Base-by-base conservation (phyloP, 23 red algal genomes). In the Porphyridium purpureum region DNA sequence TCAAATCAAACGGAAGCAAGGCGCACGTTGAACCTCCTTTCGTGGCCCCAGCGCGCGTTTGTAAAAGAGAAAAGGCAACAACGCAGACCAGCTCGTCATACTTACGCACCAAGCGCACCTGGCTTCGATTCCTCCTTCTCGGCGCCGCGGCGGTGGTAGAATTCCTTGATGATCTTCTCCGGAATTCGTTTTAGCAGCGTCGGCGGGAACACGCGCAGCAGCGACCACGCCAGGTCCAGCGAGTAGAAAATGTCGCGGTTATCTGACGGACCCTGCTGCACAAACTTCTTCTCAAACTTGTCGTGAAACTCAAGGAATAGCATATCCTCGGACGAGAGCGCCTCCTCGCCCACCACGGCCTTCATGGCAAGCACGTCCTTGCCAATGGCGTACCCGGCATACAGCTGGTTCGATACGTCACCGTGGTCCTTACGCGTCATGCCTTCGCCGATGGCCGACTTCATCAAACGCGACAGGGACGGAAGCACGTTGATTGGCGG, bases 361-460 rank as follows among this genome's bases (percentile, higher is more conserved):
- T 84, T 83, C 88, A 94, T 94, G n/a, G 88, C 75, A 9, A 94
- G 55, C 19, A 81, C 88, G 55, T 94, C 88, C 70, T 94, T 94
- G 68, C 88, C 88, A 41, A 84, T 84, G 34, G 88, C 88, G 69
- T 94, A 94, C 14, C 62, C 61, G 9, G 88, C 88, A 33, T 94
- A 94, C 27, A 94, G 55, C 72, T 94, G 88, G 57, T 94, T 94
- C 29, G 76, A 83, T 29, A 94, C 78, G 42, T 79, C 77, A 31
- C 74, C 48, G 47, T 94, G 88, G 35, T 94, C 88, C 62, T 56
- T 51, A 7, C 88, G 59, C 19, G 88, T 94, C 88, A 94, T 94
- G 34, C 88, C 88, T 50, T 94, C 88, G n/a, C 88, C 88, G 42
- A 94, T 94, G 31, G 88, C 88, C 0, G 67, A 76, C 72, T 94